Conservation (phyloP, 768 basidiomycete species). For the Butyriboletus loyo region DNA sequence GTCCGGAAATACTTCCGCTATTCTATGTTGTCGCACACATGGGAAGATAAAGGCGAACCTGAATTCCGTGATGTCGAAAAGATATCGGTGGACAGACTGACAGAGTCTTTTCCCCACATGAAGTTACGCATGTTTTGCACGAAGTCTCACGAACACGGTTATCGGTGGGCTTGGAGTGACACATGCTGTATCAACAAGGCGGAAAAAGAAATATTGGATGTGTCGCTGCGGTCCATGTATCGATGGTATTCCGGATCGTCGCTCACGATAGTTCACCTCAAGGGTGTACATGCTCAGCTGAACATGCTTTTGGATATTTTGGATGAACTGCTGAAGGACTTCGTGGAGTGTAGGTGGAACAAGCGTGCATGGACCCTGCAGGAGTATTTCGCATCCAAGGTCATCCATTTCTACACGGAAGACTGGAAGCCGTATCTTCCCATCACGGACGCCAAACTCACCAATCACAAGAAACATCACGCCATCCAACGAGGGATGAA, state of each 20-base stretch:
- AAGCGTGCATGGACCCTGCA: conserved; percentile 21
- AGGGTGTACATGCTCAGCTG: conserved; percentile 5
- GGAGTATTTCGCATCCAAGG: conserved; percentile 21
- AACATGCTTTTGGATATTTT: background rate
- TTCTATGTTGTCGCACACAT: conserved; percentile 19
- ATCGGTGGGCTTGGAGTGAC: conserved; percentile 24
- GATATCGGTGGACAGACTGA: conserved; percentile 3
- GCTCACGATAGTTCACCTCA: conserved; percentile 25
- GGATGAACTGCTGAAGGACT: conserved; percentile 2
- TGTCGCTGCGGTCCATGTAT: conserved; percentile 26
- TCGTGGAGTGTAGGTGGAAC: conserved; percentile 21
- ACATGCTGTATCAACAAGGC: conserved; percentile 27
- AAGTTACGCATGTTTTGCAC: conserved; percentile 17
- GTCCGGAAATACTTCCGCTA: conserved; percentile 16
- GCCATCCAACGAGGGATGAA: conserved; percentile 16
- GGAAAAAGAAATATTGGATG: conserved; percentile 9
- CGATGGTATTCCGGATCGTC: conserved; percentile 24
- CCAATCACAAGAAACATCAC: conserved; percentile 10
- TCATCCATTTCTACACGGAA: conserved; percentile 22
- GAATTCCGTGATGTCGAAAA: background rate
- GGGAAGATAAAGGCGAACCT: conserved; percentile 14
- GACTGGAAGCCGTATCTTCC: conserved; percentile 23
- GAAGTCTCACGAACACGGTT: conserved; percentile 5
- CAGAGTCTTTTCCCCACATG: background rate
- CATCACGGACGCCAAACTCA: background rate